Evolutionary conservation across 2,329 filamentous ascomycete species (phyloP).

Genomic region (Nothophoma quercina): DNA sequence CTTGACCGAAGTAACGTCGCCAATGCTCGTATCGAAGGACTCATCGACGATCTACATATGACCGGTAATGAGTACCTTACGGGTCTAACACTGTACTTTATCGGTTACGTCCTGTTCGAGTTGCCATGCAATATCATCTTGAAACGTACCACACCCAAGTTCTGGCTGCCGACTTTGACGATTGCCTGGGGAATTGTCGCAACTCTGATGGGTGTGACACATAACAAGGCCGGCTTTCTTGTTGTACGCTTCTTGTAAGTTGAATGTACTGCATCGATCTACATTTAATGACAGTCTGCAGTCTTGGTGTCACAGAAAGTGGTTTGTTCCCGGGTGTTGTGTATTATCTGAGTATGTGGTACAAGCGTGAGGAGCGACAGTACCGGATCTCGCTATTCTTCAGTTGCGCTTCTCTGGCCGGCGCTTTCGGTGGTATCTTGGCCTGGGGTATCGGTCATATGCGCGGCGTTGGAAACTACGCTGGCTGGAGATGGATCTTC

Average conservation of each 20-base stretch:
- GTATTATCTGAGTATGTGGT: slow-evolving; percentile 70
- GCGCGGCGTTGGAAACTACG: slow-evolving; percentile 60
- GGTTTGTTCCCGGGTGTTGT: slow-evolving; percentile 53
- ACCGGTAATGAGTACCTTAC: slow-evolving; percentile 65
- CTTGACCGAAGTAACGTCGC: slow-evolving; percentile 50
- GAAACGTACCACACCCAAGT: slow-evolving; percentile 64
- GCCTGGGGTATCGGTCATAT: slow-evolving; percentile 68
- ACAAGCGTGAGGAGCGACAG: slow-evolving; percentile 65
- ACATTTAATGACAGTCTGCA: slow-evolving; percentile 15
- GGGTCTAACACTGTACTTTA: slow-evolving; percentile 71
- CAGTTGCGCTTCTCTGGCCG: slow-evolving; percentile 64
- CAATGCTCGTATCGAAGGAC: slow-evolving; percentile 57
- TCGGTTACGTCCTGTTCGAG: slow-evolving; percentile 59
- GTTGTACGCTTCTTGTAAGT: slow-evolving; percentile 57
- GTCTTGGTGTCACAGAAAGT: slow-evolving; percentile 46
- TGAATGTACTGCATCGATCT: accelerated
- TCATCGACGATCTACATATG: slow-evolving; percentile 42
- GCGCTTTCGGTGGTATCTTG: slow-evolving; percentile 68
- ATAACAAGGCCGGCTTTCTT: slow-evolving; percentile 57
- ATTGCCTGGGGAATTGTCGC: slow-evolving; percentile 58
- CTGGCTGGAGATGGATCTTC: slow-evolving; percentile 53
- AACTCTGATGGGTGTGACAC: slow-evolving; percentile 59
- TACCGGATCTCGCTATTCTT: slow-evolving; percentile 68
- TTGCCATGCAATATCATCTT: slow-evolving; percentile 52
- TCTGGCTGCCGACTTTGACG: slow-evolving; percentile 58